phyloP scores from a whole-genome alignment of 225 moss, liverwort and hornwort genomes.

The Lunularia cruciata region DNA sequence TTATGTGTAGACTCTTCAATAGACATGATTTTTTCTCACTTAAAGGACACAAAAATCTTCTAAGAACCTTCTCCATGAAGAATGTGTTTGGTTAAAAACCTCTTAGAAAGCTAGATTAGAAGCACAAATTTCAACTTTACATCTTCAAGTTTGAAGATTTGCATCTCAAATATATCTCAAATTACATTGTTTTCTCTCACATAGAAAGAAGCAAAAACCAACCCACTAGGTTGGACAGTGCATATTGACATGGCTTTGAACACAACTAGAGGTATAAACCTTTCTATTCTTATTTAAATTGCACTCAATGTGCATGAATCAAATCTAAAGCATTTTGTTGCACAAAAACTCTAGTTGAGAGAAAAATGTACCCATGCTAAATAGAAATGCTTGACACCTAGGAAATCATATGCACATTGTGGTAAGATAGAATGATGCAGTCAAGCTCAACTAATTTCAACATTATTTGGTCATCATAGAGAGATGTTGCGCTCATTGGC shows the following conservation, averaged over 20 bases:
- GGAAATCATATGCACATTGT: slow-evolving; percentile 63
- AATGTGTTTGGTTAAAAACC: too few species aligned
- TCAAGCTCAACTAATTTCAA: slow-evolving; percentile 26
- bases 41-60: too few species aligned
- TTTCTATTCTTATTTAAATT: too few species aligned
- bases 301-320: too few species aligned
- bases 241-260: slow-evolving; percentile 37
- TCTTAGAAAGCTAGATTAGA: too few species aligned
- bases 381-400: slow-evolving; percentile 41
- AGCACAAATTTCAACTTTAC: too few species aligned
- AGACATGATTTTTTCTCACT: too few species aligned
- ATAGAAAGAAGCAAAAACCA: neutral
- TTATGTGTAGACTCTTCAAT: too few species aligned
- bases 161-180: too few species aligned
- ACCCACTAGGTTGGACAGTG: slow-evolving; percentile 29
- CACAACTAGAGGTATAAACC: slow-evolving; percentile 29
- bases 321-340: neutral
- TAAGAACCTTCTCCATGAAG: too few species aligned
- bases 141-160: too few species aligned
- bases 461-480: neutral
- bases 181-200: too few species aligned
- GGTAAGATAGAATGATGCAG: slow-evolving; percentile 56
- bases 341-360: neutral
- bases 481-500: neutral
- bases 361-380: slow-evolving; percentile 67